Base-by-base conservation (phyloP, 139 green algal species). In the Limnomonas spitsbergensis region DNA sequence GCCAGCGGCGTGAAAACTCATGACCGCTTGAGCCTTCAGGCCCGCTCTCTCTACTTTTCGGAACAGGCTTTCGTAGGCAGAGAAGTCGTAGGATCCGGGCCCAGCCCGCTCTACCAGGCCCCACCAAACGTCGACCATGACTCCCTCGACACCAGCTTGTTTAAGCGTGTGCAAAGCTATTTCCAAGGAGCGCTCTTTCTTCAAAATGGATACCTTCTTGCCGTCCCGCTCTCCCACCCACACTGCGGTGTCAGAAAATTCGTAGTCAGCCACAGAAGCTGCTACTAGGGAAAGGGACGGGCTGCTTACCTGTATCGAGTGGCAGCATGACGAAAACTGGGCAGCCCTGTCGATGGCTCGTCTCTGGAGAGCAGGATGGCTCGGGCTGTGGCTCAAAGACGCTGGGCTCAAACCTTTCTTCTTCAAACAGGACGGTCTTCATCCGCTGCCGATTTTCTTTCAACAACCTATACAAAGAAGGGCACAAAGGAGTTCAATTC, bases 261-360 rank as follows among this genome's bases (percentile, higher is more conserved):
- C n/a, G n/a, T n/a, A n/a, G n/a, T n/a, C n/a, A n/a, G n/a, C n/a
- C n/a, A n/a, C n/a, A n/a, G n/a, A n/a, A n/a, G n/a, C 20, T 61
- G 20, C 47, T 61, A 61, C 20, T 61, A 61, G 14, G 14, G 20
- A 61, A 20, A 29, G 20, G 20, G 47, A 61, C 14, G 47, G 20
- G 20, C 20, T 61, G 14, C 14, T 61, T 61, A 61, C 47, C 61
- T 24, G 94, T 98, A 83, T 99, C 96, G 52, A 99, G 87, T 6
- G 96, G 96, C 42, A 99, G 93, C 96, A 99, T 99, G 0, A 99
- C 96, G 80, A 95, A 99, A 1, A 99, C 93, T 3, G 96, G 96
- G 70, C 88, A 92, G 9, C 88, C 88, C 72, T 85, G 53, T 70
- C 39, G 67, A 47, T n/a, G 75, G 27, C 37, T 26, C 32, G 35